Evolutionary conservation across 2,329 filamentous ascomycete species (phyloP).

Genomic region (Fusarium sp.): DNA sequence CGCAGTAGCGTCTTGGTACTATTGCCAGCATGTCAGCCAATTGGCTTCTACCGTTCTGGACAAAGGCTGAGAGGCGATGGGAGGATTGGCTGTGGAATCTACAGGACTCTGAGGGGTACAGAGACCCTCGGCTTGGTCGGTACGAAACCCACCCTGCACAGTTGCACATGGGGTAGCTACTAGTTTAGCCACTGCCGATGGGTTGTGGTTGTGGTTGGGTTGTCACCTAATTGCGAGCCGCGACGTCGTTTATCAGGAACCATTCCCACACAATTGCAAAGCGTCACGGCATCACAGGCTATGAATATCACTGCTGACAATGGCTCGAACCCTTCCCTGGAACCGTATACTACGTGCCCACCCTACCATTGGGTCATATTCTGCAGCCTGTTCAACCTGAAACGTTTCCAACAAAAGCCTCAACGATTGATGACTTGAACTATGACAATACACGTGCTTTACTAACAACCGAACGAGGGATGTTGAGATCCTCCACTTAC

Average conservation of each 20-base stretch:
- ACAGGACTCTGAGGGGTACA: not conserved
- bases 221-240: constrained; percentile 14
- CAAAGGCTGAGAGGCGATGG: constrained; percentile 7
- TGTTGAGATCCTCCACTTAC: constrained; percentile 39
- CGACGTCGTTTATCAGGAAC: constrained; percentile 2
- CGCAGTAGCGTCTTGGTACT: constrained; percentile 26
- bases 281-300: constrained; percentile 5
- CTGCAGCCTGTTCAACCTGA: constrained; percentile 22
- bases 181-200: constrained; percentile 32
- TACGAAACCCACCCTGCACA: constrained; percentile 31
- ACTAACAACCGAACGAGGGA: constrained; percentile 27
- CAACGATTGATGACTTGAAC: constrained; percentile 15
- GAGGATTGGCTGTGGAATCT: constrained; percentile 11
- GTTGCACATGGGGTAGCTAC: constrained; percentile 28
- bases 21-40: constrained; percentile 21
- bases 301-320: constrained; percentile 4
- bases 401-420: constrained; percentile 31
- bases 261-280: constrained; percentile 13
- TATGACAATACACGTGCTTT: constrained; percentile 20
- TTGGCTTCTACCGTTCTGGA: constrained; percentile 16
- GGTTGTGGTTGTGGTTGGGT: constrained; percentile 14
- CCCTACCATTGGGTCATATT: not conserved
- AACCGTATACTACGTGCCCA: constrained; percentile 9
- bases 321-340: constrained; percentile 4
- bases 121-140: constrained; percentile 30